A percentile compares a stretch with the other conserved stretches of the same genome.
These are phyloP conservation scores for Pulveroboletus sp. DNA, from an alignment of 1,284 basidiomycete genomes.

Conservation along the genomic window DNA sequence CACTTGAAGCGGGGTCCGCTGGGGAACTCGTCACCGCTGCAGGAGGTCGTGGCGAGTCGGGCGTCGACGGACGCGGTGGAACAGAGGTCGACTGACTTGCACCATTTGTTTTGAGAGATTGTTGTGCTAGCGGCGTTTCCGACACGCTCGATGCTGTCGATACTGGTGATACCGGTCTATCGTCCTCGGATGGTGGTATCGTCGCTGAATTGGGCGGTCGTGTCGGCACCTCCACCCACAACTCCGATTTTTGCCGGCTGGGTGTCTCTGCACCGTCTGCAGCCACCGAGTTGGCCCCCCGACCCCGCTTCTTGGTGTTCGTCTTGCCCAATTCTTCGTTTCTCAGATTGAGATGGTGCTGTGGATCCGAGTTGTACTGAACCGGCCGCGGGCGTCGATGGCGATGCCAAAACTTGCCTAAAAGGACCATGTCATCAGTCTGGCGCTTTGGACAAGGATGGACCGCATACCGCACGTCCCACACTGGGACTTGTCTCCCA, in stretches of 20 bases:
- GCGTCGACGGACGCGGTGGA: slow-evolving; percentile 29
- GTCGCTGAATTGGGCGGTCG: slow-evolving; percentile 39
- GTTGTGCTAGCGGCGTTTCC: slow-evolving; percentile 66
- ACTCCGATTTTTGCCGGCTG: slow-evolving; percentile 44
- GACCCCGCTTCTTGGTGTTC: slow-evolving; percentile 54
- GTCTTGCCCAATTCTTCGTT: slow-evolving; percentile 58
- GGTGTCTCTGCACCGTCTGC: slow-evolving; percentile 58
- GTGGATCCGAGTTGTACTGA: slow-evolving; percentile 72
- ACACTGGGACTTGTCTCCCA: slow-evolving; percentile 91
- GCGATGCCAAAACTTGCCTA: slow-evolving; percentile 85
- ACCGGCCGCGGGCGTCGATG: slow-evolving; percentile 77
- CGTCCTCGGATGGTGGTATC: slow-evolving; percentile 43
- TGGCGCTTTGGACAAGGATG: neutral
- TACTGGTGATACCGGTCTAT: slow-evolving; percentile 62
- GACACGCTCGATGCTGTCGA: slow-evolving; percentile 68
- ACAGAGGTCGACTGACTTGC: slow-evolving; percentile 27
- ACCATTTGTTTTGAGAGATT: slow-evolving; percentile 55
- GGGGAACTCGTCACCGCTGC: slow-evolving; percentile 22
- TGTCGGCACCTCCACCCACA: slow-evolving; percentile 44
- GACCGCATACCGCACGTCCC: slow-evolving; percentile 79
- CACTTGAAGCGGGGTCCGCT: slow-evolving; percentile 7
- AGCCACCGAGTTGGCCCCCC: slow-evolving; percentile 48
- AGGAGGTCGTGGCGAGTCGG: slow-evolving; percentile 30
- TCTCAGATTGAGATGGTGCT: slow-evolving; percentile 62
- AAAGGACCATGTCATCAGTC: slow-evolving; percentile 6